A percentile compares a stretch with the other conserved stretches of the same genome.
phyloP scores from a whole-genome alignment of 2,329 filamentous ascomycete species.

The Diplocarpon rosae region DNA sequence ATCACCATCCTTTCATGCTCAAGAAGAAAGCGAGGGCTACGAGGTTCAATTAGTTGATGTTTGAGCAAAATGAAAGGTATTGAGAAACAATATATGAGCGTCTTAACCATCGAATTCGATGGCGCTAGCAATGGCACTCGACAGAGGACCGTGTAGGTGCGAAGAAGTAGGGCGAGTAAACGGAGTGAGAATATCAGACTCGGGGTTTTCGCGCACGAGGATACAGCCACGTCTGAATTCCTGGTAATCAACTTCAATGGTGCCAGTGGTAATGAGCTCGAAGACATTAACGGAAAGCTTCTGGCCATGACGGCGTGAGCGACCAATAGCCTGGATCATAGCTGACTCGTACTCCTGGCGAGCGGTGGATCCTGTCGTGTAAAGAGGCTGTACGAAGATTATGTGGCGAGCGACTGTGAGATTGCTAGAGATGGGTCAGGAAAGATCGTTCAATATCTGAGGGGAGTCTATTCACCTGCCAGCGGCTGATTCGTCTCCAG shows the following conservation, averaged over 20 bases:
- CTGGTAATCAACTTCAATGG: conserved; percentile 14
- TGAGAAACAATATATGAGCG: not conserved
- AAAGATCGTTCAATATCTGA: not conserved
- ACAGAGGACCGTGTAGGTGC: not conserved
- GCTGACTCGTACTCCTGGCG: conserved; percentile 44
- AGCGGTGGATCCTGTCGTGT: conserved; percentile 29
- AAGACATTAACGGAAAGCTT: conserved; percentile 46
- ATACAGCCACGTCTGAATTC: conserved; percentile 4
- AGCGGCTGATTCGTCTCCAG: conserved; percentile 45
- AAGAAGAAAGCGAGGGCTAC: not conserved
- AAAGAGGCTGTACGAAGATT: conserved; percentile 48
- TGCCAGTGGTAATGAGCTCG: conserved; percentile 15
- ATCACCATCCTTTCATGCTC: no score
- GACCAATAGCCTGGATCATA: conserved; percentile 54
- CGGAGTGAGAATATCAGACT: not conserved
- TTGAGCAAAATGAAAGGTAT: no score
- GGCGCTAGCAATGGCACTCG: not conserved
- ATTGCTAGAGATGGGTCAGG: conserved; percentile 34
- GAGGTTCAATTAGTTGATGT: no score
- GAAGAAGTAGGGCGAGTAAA: not conserved
- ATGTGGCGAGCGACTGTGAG: conserved; percentile 53
- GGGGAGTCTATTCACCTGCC: conserved; percentile 39
- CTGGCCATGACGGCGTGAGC: conserved; percentile 47
- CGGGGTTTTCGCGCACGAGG: not conserved
- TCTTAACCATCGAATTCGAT: not conserved